A percentile compares a stretch with the other conserved stretches of the same genome.
These are phyloP conservation scores for Verticillium zaregamsianum DNA, from an alignment of 2,329 filamentous ascomycete genomes.

Conservation along the genomic window DNA sequence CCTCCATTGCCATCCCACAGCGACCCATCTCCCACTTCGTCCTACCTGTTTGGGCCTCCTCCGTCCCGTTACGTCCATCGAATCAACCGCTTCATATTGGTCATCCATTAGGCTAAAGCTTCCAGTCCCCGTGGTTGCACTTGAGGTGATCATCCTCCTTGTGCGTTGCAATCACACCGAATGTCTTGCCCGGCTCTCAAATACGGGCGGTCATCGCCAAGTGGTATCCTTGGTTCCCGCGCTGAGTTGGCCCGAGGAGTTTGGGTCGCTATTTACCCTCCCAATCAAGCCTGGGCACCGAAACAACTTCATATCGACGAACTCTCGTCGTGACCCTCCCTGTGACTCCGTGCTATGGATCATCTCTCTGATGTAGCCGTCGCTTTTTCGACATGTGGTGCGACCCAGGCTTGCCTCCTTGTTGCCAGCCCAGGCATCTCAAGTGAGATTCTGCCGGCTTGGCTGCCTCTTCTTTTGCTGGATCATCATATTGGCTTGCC, in stretches of 20 bases:
- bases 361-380: background rate
- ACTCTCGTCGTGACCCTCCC: background rate
- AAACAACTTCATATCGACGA: background rate
- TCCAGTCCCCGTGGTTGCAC: background rate
- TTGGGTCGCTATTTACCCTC: constrained; percentile 1
- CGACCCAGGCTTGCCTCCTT: background rate
- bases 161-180: background rate
- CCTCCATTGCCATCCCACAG: background rate
- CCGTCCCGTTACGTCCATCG: background rate
- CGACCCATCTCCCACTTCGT: background rate
- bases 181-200: background rate
- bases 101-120: background rate
- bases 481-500: constrained; percentile 2
- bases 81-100: background rate
- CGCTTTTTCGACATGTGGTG: background rate
- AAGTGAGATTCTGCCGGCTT: constrained; percentile 6
- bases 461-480: background rate
- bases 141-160: background rate
- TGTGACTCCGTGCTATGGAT: background rate
- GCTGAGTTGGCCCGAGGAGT: background rate
- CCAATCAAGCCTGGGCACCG: background rate
- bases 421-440: background rate
- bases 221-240: background rate
- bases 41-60: background rate
- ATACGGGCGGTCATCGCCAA: background rate